Conservation (phyloP, 73 alveolate species). For the Urostyla sp. region DNA sequence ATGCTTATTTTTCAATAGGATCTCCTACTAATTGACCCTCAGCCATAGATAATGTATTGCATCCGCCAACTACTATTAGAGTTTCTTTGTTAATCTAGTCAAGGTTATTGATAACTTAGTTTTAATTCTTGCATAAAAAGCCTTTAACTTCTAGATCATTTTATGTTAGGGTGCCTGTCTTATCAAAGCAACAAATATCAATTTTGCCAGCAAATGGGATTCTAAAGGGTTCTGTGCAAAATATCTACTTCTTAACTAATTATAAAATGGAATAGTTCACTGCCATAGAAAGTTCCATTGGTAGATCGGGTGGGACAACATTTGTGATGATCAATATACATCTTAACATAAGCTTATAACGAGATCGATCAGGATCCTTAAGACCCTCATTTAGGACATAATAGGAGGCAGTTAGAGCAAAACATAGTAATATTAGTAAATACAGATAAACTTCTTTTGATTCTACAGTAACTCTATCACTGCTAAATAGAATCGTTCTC, state of each 20-base stretch:
- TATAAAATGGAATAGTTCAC: constrained; percentile 95
- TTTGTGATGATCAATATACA: constrained; percentile 97
- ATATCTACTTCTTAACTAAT: constrained; percentile 89
- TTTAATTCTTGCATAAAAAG: constrained; percentile 67
- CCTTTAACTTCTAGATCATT: constrained; percentile 96
- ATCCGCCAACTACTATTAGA: constrained; percentile 89
- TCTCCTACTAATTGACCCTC: constrained; percentile 92
- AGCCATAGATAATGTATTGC: constrained; percentile 90
- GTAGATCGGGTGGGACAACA: constrained; percentile 99
- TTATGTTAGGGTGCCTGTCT: constrained; percentile 99
- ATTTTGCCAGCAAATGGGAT: constrained; percentile 99
- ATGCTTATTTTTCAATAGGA: constrained; percentile 94
- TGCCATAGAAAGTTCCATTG: constrained; percentile 98
- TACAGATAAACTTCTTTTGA: constrained; percentile 94
- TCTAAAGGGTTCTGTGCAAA: constrained; percentile 99
- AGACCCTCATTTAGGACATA: constrained; percentile 92
- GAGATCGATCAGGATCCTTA: constrained; percentile 87
- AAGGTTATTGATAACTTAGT: constrained; percentile 31
- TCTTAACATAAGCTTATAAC: constrained; percentile 92
- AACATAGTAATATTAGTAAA: constrained; percentile 84
- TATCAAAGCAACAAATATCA: constrained; percentile 96
- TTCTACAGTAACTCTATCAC: constrained; percentile 95
- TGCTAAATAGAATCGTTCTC: constrained; percentile 92
- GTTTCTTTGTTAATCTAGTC: constrained; percentile 68
- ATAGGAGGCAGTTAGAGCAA: constrained; percentile 91